Conservation (phyloP, 345 rosid species). For the Citrus reticulata region DNA sequence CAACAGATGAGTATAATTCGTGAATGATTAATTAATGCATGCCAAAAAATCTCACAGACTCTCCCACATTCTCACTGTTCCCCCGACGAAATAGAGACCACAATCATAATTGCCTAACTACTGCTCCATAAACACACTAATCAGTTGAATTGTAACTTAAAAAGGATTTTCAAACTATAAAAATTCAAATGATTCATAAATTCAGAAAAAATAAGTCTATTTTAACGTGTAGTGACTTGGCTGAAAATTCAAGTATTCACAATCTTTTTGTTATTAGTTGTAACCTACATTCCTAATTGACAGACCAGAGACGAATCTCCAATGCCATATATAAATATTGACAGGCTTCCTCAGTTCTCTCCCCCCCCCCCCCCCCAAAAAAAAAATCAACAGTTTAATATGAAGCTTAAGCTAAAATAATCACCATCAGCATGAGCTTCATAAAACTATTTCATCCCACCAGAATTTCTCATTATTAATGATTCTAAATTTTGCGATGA, state of each 20-base stretch:
- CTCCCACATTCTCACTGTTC: not conserved
- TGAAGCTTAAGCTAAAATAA: not conserved
- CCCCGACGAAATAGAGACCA: too few species aligned
- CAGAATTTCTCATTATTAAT: not conserved
- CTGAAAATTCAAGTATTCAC: not conserved
- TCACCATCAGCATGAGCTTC: not conserved
- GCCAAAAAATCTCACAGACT: not conserved
- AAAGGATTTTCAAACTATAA: not conserved
- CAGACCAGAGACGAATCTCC: not conserved
- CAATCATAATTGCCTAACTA: not conserved
- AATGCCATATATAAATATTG: not conserved
- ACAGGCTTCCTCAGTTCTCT: not conserved
- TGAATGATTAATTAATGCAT: not conserved
- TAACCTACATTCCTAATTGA: not conserved
- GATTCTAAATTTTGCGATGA: not conserved
- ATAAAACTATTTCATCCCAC: not conserved
- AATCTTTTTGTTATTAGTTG: not conserved
- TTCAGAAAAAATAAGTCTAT: not conserved
- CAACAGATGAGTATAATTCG: not conserved
- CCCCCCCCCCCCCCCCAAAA: too few species aligned
- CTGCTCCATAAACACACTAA: not conserved
- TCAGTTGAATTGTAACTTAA: not conserved
- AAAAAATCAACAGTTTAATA: not conserved
- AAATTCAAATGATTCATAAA: not conserved
- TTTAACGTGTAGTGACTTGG: not conserved